These are phyloP conservation scores for Monosporozyma servazzii DNA, from an alignment of 805 yeast species.

Conservation along the genomic window DNA sequence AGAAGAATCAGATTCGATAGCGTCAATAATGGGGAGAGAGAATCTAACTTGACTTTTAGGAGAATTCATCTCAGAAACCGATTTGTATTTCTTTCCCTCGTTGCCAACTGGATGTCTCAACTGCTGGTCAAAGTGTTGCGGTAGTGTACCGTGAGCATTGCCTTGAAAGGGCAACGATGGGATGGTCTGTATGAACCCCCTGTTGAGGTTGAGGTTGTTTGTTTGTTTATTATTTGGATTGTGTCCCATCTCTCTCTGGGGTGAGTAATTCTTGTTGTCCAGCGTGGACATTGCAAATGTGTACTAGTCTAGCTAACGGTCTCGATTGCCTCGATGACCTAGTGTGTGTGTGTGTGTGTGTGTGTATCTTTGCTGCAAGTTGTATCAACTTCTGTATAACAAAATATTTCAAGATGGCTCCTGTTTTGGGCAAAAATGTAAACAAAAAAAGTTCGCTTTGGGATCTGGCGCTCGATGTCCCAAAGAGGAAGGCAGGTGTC, in stretches of 20 bases:
- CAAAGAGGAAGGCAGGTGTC: conserved; percentile 1
- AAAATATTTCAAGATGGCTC: neutral
- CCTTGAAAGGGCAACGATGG: neutral
- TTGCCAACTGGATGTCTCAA: neutral
- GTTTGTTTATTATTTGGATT: neutral
- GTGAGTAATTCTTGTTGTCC: neutral
- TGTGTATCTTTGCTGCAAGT: neutral
- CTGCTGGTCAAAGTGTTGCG: neutral
- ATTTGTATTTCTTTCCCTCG: neutral
- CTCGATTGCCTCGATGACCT: neutral
- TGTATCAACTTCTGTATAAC: neutral
- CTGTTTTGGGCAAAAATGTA: conserved; percentile 1
- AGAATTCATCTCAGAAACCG: conserved; percentile 1
- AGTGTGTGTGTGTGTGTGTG: neutral
- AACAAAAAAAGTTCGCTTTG: neutral
- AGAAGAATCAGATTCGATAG: neutral
- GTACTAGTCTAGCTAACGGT: neutral
- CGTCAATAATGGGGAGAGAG: conserved; percentile 19
- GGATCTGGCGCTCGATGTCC: neutral
- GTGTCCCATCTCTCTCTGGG: neutral
- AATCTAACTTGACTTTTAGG: conserved; percentile 26
- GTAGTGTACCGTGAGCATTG: neutral
- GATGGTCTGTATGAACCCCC: neutral
- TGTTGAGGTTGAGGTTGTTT: neutral
- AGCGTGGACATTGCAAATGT: neutral